Conservation (phyloP, 495 filamentous ascomycete genomes). For the Aspergillus biplanus region DNA sequence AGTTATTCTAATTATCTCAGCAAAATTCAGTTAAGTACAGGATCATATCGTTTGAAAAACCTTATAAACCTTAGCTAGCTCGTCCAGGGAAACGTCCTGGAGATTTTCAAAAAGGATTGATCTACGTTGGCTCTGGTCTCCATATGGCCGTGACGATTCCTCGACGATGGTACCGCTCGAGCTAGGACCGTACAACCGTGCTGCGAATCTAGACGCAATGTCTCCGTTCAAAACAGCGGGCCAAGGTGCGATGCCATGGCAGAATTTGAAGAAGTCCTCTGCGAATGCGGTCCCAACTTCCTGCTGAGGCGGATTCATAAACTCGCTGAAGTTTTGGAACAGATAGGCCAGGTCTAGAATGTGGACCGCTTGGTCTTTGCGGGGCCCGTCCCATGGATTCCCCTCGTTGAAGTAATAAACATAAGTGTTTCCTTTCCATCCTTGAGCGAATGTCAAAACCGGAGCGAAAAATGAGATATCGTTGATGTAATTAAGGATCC, state of each 20-base stretch:
- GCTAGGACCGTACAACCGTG: slow-evolving; percentile 35
- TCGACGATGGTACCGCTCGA: slow-evolving; percentile 9
- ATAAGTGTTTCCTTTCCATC: slow-evolving; percentile 44
- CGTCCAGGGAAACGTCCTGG: slow-evolving; percentile 29
- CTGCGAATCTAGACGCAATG: slow-evolving; percentile 26
- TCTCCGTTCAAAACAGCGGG: slow-evolving; percentile 27
- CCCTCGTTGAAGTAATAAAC: slow-evolving; percentile 54
- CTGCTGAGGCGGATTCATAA: slow-evolving; percentile 34
- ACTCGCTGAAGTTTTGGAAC: slow-evolving; percentile 50
- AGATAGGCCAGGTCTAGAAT: slow-evolving; percentile 52
- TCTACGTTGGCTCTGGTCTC: slow-evolving; percentile 30
- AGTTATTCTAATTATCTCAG: no score
- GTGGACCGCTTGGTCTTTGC: slow-evolving; percentile 45
- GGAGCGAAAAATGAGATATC: slow-evolving; percentile 47
- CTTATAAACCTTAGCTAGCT: slow-evolving; percentile 28
- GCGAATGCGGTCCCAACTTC: slow-evolving; percentile 39
- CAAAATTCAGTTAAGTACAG: not conserved
- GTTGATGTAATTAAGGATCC: slow-evolving; percentile 40
- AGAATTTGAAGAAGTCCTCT: slow-evolving; percentile 49
- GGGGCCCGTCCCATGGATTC: slow-evolving; percentile 53
- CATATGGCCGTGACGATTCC: slow-evolving; percentile 23
- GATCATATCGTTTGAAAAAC: slow-evolving; percentile 19
- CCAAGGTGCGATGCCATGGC: slow-evolving; percentile 44
- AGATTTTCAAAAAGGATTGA: slow-evolving; percentile 28
- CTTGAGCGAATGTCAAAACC: slow-evolving; percentile 29